Evolutionary conservation across 176 grass and related monocot genomes (phyloP), one percentile per base, ranked within the genome.

Genomic region (Chloris gayana): DNA sequence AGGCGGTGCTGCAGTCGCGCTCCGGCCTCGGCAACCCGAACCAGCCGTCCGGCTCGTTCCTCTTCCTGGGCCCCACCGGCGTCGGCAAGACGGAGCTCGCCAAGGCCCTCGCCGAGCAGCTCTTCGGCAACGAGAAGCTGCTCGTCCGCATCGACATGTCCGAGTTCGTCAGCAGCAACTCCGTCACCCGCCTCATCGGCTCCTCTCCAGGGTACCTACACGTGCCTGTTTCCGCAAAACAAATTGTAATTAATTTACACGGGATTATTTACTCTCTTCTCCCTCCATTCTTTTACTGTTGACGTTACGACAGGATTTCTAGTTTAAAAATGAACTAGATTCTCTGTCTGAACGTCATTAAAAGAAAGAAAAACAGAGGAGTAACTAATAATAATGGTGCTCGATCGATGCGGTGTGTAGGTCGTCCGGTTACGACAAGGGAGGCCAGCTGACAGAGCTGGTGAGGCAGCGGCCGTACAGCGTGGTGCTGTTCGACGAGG

Each of bases 31-130:
- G 30, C 3, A 10, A 57, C 9, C 66, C 78, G 14, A 17, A 30
- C 24, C 71, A 75, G 35, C 89, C 85, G 5, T 70, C 59, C 5
- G 60, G 69, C 14, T 77, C 77, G 0, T 74, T 91, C n/a, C 81
- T 91, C 25, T 91, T 91, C 29, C 34, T 71, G 25, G 89, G 82
- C 29, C 50, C 86, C 15, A 88, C 85, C 0, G 90, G 90, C 42
- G 86, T 88, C 4, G 90, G 90, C 14, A 92, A 91, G 76, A 91
- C 81, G 25, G 89, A 87, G 59, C 85, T 91, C 3, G 64, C 89
- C 10, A 88, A 91, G 29, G 85, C 89, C 33, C 61, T 91, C 30
- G 77, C 89, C 1, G 51, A 84, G 63, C 72, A 87, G 56, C 45
- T 84, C 0, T 71, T 72, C 14, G 35, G 54, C 67, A 39, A 67